phyloP scores from a whole-genome alignment of 2,329 filamentous ascomycete species.

The Cladosporium sp. region DNA sequence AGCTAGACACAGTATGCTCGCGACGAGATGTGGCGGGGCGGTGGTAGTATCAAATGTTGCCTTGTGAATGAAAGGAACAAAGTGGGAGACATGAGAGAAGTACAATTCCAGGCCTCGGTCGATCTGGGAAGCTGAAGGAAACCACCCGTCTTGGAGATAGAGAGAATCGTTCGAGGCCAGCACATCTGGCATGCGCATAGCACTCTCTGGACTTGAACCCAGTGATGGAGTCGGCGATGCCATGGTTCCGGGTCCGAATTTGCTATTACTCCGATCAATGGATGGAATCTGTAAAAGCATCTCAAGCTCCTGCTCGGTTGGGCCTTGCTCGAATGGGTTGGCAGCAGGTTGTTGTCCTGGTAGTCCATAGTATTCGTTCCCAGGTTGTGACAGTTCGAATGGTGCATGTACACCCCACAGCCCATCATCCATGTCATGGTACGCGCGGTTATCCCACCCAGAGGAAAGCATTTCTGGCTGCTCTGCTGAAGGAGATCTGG shows the following conservation, averaged over 20 bases:
- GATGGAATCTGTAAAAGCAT: too few relatives aligned
- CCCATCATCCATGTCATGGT: not conserved
- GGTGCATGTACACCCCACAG: not conserved
- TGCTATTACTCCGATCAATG: not conserved
- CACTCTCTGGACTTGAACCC: not conserved
- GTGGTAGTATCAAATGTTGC: slow-evolving; percentile 32
- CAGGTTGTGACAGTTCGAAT: too few relatives aligned
- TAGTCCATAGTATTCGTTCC: too few relatives aligned
- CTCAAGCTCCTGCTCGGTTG: too few relatives aligned
- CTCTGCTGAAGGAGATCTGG: not conserved
- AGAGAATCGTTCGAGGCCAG: slow-evolving; percentile 12
- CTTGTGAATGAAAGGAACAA: slow-evolving; percentile 36
- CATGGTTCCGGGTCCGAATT: not conserved
- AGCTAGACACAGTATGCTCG: slow-evolving; percentile 33
- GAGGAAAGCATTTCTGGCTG: not conserved
- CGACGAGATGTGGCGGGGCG: slow-evolving; percentile 18
- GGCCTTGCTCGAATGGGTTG: too few relatives aligned
- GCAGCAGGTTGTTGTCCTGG: too few relatives aligned
- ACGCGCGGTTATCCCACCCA: not conserved
- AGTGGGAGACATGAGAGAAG: slow-evolving; percentile 35
- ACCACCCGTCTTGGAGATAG: slow-evolving; percentile 28
- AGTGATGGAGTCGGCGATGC: not conserved
- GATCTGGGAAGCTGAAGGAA: slow-evolving; percentile 27
- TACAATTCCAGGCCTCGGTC: slow-evolving; percentile 32
- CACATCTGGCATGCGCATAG: not conserved